These are phyloP conservation scores for Volvox reticuliferus DNA, from an alignment of 139 green algal genomes.

Conservation along the genomic window DNA sequence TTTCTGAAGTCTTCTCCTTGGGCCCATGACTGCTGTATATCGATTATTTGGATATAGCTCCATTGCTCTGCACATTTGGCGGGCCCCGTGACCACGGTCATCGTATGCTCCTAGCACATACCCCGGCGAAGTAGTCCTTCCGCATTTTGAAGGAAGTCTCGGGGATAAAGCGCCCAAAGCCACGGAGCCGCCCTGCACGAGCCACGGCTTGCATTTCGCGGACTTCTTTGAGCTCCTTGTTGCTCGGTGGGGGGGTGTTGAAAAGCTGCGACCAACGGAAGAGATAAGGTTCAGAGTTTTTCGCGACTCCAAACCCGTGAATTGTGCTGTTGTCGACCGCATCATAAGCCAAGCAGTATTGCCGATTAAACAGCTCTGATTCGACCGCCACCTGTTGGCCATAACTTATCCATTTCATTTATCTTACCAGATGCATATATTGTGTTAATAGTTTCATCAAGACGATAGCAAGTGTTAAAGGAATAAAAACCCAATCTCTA, in stretches of 20 bases:
- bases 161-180: conserved; percentile 55
- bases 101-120: conserved; percentile 14
- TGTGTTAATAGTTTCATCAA: conserved; percentile 93
- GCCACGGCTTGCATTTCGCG: conserved; percentile 74
- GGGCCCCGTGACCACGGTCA: too few species aligned
- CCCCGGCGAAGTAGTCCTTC: conserved; percentile 83
- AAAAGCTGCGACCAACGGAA: conserved; percentile 20
- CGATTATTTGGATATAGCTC: too few species aligned
- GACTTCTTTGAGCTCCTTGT: conserved; percentile 74
- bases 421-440: conserved; percentile 75
- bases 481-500: conserved; percentile 93
- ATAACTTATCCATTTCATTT: too few species aligned
- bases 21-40: too few species aligned
- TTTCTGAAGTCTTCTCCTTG: background rate
- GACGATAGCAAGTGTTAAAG: conserved; percentile 87
- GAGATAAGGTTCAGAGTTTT: too few species aligned
- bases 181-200: conserved; percentile 70
- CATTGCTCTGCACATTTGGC: too few species aligned
- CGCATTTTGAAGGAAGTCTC: conserved; percentile 77
- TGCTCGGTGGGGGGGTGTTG: conserved; percentile 37
- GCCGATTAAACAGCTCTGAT: background rate
- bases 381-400: background rate
- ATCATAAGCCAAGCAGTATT: too few species aligned
- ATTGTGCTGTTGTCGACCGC: too few species aligned
- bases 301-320: too few species aligned